These are phyloP conservation scores for Pleomassaria siparia DNA, from an alignment of 2,329 filamentous ascomycete species.

Conservation along the genomic window DNA sequence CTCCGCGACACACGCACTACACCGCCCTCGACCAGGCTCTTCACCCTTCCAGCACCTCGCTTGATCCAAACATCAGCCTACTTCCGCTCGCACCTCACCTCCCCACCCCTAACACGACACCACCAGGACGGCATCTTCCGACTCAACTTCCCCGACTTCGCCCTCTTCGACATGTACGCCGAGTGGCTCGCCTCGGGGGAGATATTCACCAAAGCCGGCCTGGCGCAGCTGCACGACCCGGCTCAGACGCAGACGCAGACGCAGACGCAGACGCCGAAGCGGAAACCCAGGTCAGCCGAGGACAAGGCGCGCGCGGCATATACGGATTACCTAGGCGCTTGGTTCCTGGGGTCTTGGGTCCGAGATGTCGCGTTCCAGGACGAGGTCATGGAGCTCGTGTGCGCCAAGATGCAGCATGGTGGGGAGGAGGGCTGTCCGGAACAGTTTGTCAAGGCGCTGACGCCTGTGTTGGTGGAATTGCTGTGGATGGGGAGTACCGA, in stretches of 20 bases:
- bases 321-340: slow-evolving; percentile 6
- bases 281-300: no score
- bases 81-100: slow-evolving; percentile 4
- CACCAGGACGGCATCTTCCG: slow-evolving; percentile 8
- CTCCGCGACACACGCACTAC: slow-evolving; percentile 5
- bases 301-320: slow-evolving; percentile 1
- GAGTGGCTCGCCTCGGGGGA: slow-evolving; percentile 7
- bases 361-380: slow-evolving; percentile 10
- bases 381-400: slow-evolving; percentile 1
- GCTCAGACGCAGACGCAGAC: background rate
- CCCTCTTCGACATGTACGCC: slow-evolving; percentile 11
- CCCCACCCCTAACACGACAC: background rate
- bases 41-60: slow-evolving; percentile 2
- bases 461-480: slow-evolving; percentile 6
- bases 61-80: slow-evolving; percentile 2
- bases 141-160: slow-evolving; percentile 13
- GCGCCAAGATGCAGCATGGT: slow-evolving; percentile 3
- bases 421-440: slow-evolving; percentile 1
- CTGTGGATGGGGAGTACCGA: background rate
- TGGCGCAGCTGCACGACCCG: background rate
- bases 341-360: slow-evolving; percentile 9
- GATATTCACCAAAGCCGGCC: slow-evolving; percentile 3
- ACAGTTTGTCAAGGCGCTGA: slow-evolving; percentile 6
- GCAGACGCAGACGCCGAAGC: background rate
- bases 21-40: slow-evolving; percentile 1